These are phyloP conservation scores for Dioscorea dumetorum DNA, from an alignment of 106 monocot species.

Conservation along the genomic window DNA sequence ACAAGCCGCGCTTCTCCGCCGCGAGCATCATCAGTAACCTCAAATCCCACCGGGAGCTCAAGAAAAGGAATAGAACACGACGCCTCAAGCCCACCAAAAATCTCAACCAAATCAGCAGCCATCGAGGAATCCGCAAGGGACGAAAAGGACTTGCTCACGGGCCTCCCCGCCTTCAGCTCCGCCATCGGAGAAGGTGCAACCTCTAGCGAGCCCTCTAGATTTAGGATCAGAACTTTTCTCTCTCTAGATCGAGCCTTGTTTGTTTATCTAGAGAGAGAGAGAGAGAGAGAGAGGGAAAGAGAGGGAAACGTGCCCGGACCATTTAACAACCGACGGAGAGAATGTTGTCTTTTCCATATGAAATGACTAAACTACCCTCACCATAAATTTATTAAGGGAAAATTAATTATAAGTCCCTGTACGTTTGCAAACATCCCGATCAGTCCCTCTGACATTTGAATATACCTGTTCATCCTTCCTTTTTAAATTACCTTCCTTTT, in stretches of 20 bases:
- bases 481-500: too few relatives aligned
- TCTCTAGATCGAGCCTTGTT: neutral
- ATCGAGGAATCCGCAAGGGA: too few relatives aligned
- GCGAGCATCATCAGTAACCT: neutral
- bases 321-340: neutral
- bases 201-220: neutral
- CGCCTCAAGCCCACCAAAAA: neutral
- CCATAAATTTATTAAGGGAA: neutral
- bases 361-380: neutral
- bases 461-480: too few relatives aligned
- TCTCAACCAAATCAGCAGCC: neutral
- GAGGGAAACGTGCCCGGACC: neutral
- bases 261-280: neutral
- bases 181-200: neutral
- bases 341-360: neutral
- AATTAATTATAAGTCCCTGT: too few relatives aligned
- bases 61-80: neutral
- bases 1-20: neutral
- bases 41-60: neutral
- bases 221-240: neutral
- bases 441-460: too few relatives aligned
- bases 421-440: too few relatives aligned
- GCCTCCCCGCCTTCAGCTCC: neutral
- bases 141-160: neutral
- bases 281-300: slow-evolving; percentile 1